Evolutionary conservation across 2,329 filamentous ascomycete species (phyloP), one percentile per base, ranked within the genome.

Genomic region (Botryosphaeria dothidea): DNA sequence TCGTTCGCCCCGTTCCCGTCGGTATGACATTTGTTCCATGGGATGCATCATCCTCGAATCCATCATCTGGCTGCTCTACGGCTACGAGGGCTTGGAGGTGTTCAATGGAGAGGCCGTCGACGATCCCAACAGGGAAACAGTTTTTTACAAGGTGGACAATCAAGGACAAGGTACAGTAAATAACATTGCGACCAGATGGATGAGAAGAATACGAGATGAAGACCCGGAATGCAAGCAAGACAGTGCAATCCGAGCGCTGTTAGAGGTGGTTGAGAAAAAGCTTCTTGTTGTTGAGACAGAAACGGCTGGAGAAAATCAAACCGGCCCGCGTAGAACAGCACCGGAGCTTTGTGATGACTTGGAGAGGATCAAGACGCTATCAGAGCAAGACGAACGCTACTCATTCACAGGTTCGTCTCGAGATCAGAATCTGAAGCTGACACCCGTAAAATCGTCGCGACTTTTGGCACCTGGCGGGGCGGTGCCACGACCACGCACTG

Each of bases 31-130:
- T 0, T 74, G 71, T 71, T 67, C 70, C 0, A 69, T 74, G 67
- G 72, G 72, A 6, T 74, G 72, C 60, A 69, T 74, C n/a, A 68
- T 56, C 4, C 56, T 73, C 1, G 70, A 74, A 45, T 71, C 69
- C 36, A 65, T 71, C 4, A 62, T 73, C 1, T 74, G 71, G 72
- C 15, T 73, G 0, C 27, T 73, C 0, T 69, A 71, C 29, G 72
- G 72, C 1, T 58, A 66, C 1, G 46, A 69, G 0, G 66, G 19
- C 1, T 58, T 61, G 2, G 25, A 66, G 4, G 43, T 27, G 1
- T 68, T 69, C 29, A 41, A 31, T 11, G 4, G 41, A 11, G 62
- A 66, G 13, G 7, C 57, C 6, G 36, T 52, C 34, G 36, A 64
- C 8, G 11, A 38, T 13, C 15, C 4, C 4, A 2, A 4, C 21